Evolutionary conservation across 345 rosid species (phyloP).

Genomic region (Mercurialis annua): DNA sequence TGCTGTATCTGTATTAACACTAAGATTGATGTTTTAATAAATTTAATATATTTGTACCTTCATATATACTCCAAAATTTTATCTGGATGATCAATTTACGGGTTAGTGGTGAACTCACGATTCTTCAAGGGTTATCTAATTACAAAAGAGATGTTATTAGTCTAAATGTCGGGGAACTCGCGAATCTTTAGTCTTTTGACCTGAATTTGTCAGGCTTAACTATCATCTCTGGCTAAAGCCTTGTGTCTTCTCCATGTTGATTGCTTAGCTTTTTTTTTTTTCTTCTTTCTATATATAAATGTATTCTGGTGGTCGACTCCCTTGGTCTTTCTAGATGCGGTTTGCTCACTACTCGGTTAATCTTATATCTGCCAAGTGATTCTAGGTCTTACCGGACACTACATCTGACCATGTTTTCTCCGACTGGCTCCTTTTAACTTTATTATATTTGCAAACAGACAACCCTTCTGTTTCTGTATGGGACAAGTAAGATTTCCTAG

Average conservation of each 20-base stretch:
- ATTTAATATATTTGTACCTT: background rate
- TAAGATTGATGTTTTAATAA: background rate
- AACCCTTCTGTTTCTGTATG: background rate
- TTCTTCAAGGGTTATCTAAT: background rate
- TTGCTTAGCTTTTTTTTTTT: background rate
- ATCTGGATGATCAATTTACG: background rate
- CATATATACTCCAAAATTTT: background rate
- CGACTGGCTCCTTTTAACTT: background rate
- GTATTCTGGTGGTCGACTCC: background rate
- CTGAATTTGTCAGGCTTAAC: background rate
- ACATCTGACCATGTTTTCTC: background rate
- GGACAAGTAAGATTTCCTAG: slow-evolving; percentile 12
- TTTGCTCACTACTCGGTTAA: background rate
- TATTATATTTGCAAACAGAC: background rate
- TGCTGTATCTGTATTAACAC: background rate
- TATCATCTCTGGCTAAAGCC: background rate
- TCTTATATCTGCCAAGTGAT: background rate
- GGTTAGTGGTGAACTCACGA: background rate
- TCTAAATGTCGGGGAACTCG: background rate
- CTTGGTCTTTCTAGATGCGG: background rate
- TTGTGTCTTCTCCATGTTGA: background rate
- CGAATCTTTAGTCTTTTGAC: background rate
- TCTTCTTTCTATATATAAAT: background rate
- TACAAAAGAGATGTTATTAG: background rate
- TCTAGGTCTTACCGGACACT: slow-evolving; percentile 3